phyloP scores from a whole-genome alignment of 129 eudicot genomes.

The Logfia minima region DNA sequence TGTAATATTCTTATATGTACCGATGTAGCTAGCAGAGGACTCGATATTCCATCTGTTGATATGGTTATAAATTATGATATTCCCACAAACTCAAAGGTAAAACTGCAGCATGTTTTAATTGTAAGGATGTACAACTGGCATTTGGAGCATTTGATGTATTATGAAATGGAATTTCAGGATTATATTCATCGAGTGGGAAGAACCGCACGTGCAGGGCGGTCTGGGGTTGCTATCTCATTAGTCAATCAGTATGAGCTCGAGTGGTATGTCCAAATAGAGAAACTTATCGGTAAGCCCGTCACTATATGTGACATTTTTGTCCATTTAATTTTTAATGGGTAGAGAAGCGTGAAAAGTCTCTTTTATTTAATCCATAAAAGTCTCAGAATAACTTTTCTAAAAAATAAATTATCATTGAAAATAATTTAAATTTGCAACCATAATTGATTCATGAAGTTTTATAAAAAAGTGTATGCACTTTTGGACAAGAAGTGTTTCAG shows the following conservation, averaged over 20 bases:
- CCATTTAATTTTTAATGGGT: not conserved
- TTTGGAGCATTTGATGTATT: not conserved
- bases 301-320: not conserved
- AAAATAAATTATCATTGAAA: too few relatives aligned
- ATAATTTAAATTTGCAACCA: not conserved
- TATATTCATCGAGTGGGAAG: slow-evolving; percentile 97
- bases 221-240: slow-evolving; percentile 87
- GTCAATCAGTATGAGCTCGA: slow-evolving; percentile 93
- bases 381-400: not conserved
- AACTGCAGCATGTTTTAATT: not conserved
- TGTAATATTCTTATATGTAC: slow-evolving; percentile 83
- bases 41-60: slow-evolving; percentile 93
- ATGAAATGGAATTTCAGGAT: slow-evolving; percentile 50
- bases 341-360: not conserved
- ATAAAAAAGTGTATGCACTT: too few relatives aligned
- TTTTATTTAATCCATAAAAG: not conserved
- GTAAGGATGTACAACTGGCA: not conserved
- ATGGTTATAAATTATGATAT: slow-evolving; percentile 91
- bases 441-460: too few relatives aligned
- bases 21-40: slow-evolving; percentile 95
- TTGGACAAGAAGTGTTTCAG: too few relatives aligned
- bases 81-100: slow-evolving; percentile 89
- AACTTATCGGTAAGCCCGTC: slow-evolving; percentile 60
- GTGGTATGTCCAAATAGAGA: slow-evolving; percentile 90
- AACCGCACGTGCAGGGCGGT: slow-evolving; percentile 98